Conservation (phyloP, 2,329 filamentous ascomycete species). For the Penicillium sp. region DNA sequence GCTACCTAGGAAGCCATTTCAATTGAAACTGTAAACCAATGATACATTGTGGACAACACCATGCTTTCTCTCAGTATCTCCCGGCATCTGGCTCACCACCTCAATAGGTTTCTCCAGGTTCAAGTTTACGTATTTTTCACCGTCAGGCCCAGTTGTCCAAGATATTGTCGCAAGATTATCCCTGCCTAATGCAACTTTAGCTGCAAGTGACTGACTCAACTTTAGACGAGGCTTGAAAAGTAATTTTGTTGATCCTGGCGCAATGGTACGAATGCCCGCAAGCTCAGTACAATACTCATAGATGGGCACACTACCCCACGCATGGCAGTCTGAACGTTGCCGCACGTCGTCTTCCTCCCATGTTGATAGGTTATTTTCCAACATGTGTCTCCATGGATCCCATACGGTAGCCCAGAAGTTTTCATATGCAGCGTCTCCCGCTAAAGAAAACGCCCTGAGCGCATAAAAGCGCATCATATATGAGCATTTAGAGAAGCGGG, state of each 20-base stretch:
- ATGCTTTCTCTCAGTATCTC: conserved; percentile 12
- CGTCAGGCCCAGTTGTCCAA: conserved; percentile 13
- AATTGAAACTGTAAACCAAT: background rate
- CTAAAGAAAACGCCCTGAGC: conserved; percentile 34
- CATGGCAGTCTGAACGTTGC: conserved; percentile 44
- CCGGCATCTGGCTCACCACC: conserved; percentile 19
- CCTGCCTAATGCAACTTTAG: conserved; percentile 20
- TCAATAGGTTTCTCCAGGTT: conserved; percentile 17
- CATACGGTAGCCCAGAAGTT: conserved; percentile 27
- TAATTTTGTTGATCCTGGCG: background rate
- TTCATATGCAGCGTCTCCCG: conserved; percentile 32
- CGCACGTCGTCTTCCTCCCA: conserved; percentile 43
- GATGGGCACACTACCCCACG: conserved; percentile 42
- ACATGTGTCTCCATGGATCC: conserved; percentile 37
- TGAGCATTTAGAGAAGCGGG: conserved; percentile 31
- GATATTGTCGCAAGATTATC: conserved; percentile 21
- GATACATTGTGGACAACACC: conserved; percentile 10
- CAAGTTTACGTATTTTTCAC: conserved; percentile 17
- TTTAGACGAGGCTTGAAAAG: conserved; percentile 1
- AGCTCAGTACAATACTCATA: conserved; percentile 42
- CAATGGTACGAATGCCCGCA: background rate
- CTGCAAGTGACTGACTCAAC: conserved; percentile 12
- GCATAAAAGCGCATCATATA: conserved; percentile 42
- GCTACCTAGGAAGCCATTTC: too few relatives aligned
- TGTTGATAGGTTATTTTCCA: conserved; percentile 37